Conservation (phyloP, 2,329 filamentous ascomycete species). For the Juglanconis juglandina region DNA sequence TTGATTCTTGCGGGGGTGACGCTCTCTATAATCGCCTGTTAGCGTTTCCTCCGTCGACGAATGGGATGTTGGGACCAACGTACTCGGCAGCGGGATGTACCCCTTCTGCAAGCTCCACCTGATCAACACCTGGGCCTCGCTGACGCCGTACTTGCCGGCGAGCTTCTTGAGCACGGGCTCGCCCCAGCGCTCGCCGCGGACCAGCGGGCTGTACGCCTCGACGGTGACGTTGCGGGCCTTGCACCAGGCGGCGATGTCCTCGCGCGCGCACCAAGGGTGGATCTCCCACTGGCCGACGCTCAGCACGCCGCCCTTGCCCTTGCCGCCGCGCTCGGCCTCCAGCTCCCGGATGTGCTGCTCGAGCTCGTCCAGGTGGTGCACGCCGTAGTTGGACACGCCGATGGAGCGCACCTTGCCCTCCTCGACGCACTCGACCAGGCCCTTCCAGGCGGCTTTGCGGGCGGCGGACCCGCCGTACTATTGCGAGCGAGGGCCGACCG, state of each 20-base stretch:
- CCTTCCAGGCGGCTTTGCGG: slow-evolving; percentile 60
- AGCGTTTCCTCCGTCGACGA: neutral
- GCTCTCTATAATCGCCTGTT: slow-evolving; percentile 50
- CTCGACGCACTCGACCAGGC: slow-evolving; percentile 61
- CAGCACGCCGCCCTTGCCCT: slow-evolving; percentile 67
- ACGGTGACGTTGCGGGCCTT: slow-evolving; percentile 58
- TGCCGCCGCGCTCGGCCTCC: slow-evolving; percentile 57
- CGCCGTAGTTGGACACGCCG: slow-evolving; percentile 64
- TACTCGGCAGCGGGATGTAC: slow-evolving; percentile 60
- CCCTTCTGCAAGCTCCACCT: slow-evolving; percentile 81
- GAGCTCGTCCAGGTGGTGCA: slow-evolving; percentile 60
- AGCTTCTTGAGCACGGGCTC: slow-evolving; percentile 63
- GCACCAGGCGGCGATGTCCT: slow-evolving; percentile 78
- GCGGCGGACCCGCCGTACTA: slow-evolving; percentile 50
- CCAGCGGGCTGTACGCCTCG: slow-evolving; percentile 61
- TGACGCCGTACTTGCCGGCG: slow-evolving; percentile 69
- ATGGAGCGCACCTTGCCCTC: slow-evolving; percentile 60
- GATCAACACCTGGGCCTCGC: slow-evolving; percentile 72
- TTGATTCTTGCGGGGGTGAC: slow-evolving; percentile 64
- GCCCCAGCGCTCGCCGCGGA: slow-evolving; percentile 66
- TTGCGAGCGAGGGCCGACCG: no score
- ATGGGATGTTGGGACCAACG: neutral
- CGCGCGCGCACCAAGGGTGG: slow-evolving; percentile 81
- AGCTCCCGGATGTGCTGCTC: slow-evolving; percentile 58
- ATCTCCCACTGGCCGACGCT: slow-evolving; percentile 86